Evolutionary conservation across 257 asterid genomes (phyloP).

Genomic region (Salvia splendens): DNA sequence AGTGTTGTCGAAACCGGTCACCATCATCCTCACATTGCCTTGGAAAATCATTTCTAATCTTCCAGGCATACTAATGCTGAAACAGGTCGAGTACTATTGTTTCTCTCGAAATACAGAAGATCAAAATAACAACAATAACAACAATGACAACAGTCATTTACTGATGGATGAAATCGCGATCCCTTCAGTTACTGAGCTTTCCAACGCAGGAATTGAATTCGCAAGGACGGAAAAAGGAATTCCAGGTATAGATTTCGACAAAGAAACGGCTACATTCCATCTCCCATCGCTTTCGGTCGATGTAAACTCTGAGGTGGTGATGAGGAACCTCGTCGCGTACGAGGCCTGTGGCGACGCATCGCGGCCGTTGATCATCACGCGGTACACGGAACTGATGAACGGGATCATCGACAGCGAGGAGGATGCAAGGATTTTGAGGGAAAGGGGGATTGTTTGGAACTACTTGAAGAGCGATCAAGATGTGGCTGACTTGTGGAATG

Average conservation of each 20-base stretch:
- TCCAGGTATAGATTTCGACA: slow-evolving; percentile 46
- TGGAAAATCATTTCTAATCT: slow-evolving; percentile 51
- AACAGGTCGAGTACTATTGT: slow-evolving; percentile 42
- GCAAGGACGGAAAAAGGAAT: slow-evolving; percentile 46
- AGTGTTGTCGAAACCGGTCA: slow-evolving; percentile 44
- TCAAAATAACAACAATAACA: slow-evolving; percentile 25
- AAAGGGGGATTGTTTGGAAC: slow-evolving; percentile 52
- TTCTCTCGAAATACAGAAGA: slow-evolving; percentile 35
- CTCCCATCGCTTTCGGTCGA: slow-evolving; percentile 48
- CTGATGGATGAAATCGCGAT: slow-evolving; percentile 63
- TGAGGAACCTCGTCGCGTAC: slow-evolving; percentile 66
- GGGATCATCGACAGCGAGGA: slow-evolving; percentile 61
- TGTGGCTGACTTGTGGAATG: slow-evolving; percentile 68
- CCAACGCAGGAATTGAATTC: slow-evolving; percentile 50
- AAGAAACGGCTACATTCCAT: slow-evolving; percentile 31
- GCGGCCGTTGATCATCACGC: slow-evolving; percentile 52
- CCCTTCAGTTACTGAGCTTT: slow-evolving; percentile 65
- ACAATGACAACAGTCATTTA: slow-evolving; percentile 43
- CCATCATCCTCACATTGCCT: slow-evolving; percentile 41
- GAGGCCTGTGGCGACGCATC: slow-evolving; percentile 58
- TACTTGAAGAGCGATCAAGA: slow-evolving; percentile 61
- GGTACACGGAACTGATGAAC: slow-evolving; percentile 66
- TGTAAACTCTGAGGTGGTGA: slow-evolving; percentile 48
- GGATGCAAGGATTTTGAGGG: slow-evolving; percentile 63
- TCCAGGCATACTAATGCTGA: slow-evolving; percentile 48